Base-by-base conservation (phyloP, 352 stramenopile genomes). In the Aphanomyces cochlioides region DNA sequence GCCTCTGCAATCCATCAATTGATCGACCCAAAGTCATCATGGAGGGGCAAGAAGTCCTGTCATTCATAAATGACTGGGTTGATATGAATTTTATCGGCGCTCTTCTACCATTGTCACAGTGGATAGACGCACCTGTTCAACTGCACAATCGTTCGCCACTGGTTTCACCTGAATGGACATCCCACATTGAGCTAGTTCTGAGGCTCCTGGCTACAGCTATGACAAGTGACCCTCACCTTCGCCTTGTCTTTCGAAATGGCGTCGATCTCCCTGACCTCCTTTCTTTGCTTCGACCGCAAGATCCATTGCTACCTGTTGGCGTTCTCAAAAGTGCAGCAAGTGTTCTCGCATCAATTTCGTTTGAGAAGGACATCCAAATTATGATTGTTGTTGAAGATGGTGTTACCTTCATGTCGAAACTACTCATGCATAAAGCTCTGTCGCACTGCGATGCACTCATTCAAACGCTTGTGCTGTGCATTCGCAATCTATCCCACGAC, bases 341-440 rank as follows among this genome's bases (percentile, higher is more conserved):
- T 13, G 43, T 50, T n/a, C 19, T 67, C 13, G 59, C 59, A 41
- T 34, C 54, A 41, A 40, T 67, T 39, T 48, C 59, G 43, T 12
- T 67, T 10, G 59, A 56, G n/a, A 67, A 67, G 1, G 82, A 89
- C 17, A 75, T 90, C 12, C 80, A 87, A 39, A 83, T 91, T 53
- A 75, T 80, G 1, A 73, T 93, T 47, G 86, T 83, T 2, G 85
- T 91, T 7, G 83, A 88, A 67, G 85, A 93, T n/a, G 85, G 85
- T n/a, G 74, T 93, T 3, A 74, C 77, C 13, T 77, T 75, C 2
- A 71, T 93, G 7, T 80, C 59, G 8, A 48, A 67, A 40, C n/a
- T 89, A 8, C 70, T 69, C 19, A 78, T 79, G 39, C 67, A 90
- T 7, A 76, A 77, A 37, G 67, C 73, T 57, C 76, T 80, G 0